Evolutionary conservation across 164 flowering plant species (phyloP).

Genomic region (Pachysandra terminalis): DNA sequence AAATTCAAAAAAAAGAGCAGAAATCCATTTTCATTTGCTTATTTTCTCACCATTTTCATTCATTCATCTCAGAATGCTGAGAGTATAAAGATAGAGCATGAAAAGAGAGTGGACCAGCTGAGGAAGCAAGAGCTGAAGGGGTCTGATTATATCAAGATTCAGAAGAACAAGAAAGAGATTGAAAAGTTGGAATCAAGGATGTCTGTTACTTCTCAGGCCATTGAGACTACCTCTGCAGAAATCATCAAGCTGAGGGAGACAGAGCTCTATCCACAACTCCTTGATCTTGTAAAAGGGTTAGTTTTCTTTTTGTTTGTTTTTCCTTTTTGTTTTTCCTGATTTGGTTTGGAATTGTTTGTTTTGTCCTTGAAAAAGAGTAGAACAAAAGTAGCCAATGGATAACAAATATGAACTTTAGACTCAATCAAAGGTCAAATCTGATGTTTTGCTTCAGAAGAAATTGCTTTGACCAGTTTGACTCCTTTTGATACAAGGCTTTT

Average conservation of each 20-base stretch:
- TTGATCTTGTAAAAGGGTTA: slow-evolving; percentile 89
- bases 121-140: slow-evolving; percentile 82
- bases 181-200: slow-evolving; percentile 77
- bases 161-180: slow-evolving; percentile 82
- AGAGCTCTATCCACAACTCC: slow-evolving; percentile 85
- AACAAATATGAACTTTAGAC: background rate
- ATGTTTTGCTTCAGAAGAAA: background rate
- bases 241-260: slow-evolving; percentile 81
- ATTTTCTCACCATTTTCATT: background rate
- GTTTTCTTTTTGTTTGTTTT: slow-evolving; percentile 17
- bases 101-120: slow-evolving; percentile 51
- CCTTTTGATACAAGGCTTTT: background rate
- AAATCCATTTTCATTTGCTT: too few relatives aligned
- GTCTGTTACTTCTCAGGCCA: slow-evolving; percentile 79
- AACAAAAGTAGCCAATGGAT: background rate
- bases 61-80: slow-evolving; percentile 54
- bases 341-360: slow-evolving; percentile 7
- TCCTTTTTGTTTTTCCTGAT: background rate
- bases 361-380: background rate
- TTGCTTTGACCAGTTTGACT: slow-evolving; percentile 8
- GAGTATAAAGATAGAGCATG: slow-evolving; percentile 71
- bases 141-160: slow-evolving; percentile 76
- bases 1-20: too few relatives aligned
- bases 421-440: slow-evolving; percentile 2
- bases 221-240: slow-evolving; percentile 81